Percentiles rank a stretch among this genome's conserved stretches.
phyloP scores from a whole-genome alignment of 441 rosid genomes.

The Corymbia citriodora region DNA sequence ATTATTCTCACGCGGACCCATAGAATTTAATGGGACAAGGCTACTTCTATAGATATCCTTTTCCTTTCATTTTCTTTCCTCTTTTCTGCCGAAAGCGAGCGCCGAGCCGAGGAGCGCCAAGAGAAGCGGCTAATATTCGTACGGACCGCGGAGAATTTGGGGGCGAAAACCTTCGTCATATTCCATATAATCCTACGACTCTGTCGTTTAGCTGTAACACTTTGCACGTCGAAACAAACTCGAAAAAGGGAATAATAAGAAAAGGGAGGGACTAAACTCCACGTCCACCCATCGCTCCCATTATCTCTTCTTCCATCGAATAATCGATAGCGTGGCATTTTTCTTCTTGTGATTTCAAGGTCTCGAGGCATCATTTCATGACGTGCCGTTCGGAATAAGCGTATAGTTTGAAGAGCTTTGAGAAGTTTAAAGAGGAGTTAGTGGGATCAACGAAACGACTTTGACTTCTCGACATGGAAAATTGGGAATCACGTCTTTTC shows the following conservation, averaged over 20 bases:
- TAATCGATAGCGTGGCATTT: not conserved
- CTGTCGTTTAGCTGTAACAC: not conserved
- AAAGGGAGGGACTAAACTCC: not conserved
- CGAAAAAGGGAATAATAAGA: not conserved
- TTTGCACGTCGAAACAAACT: not conserved
- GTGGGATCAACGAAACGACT: not conserved
- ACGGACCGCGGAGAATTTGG: not conserved
- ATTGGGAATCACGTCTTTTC: not conserved
- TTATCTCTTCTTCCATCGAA: not conserved
- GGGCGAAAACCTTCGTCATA: not conserved
- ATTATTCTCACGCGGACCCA: too few relatives aligned
- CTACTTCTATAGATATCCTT: not conserved
- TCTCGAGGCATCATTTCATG: not conserved
- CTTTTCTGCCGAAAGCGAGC: constrained; percentile 10
- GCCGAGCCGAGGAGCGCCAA: not conserved
- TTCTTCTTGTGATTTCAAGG: not conserved
- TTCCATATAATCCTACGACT: not conserved
- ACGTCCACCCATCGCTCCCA: not conserved
- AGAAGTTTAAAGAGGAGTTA: not conserved
- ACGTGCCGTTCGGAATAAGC: not conserved
- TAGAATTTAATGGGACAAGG: not conserved
- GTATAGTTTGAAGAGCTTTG: not conserved
- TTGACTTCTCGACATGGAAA: not conserved
- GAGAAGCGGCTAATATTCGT: constrained; percentile 15
- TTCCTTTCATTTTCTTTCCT: not conserved